Conservation (phyloP, 495 filamentous ascomycete genomes). For the Parathielavia appendiculata region DNA sequence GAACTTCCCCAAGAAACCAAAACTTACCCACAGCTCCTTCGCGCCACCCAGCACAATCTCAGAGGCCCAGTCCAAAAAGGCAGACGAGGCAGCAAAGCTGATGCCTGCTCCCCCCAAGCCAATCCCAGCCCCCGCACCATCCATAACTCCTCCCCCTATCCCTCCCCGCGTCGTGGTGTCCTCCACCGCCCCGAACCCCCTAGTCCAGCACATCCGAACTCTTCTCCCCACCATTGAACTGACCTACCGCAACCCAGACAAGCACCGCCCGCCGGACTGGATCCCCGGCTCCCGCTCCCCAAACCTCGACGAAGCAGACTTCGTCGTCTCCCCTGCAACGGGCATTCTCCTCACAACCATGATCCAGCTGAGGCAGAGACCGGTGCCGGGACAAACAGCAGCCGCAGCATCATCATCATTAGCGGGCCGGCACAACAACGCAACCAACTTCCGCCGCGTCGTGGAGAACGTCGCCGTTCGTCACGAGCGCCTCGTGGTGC, state of each 20-base stretch:
- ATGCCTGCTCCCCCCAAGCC: slow-evolving; percentile 20
- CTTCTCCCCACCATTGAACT: slow-evolving; percentile 50
- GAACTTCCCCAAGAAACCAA: slow-evolving; percentile 32
- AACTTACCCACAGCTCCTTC: slow-evolving; percentile 27
- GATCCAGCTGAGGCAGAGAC: slow-evolving; percentile 66
- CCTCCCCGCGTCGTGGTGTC: slow-evolving; percentile 47
- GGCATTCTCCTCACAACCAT: slow-evolving; percentile 68
- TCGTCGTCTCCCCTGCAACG: slow-evolving; percentile 64
- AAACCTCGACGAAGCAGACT: slow-evolving; percentile 61
- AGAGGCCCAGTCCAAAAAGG: neutral
- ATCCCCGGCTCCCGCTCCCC: slow-evolving; percentile 30
- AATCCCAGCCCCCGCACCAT: slow-evolving; percentile 23
- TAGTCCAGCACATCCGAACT: slow-evolving; percentile 45
- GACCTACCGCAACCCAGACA: slow-evolving; percentile 55
- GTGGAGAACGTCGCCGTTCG: slow-evolving; percentile 51
- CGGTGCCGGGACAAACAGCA: slow-evolving; percentile 51
- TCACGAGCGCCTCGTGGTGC: slow-evolving; percentile 67
- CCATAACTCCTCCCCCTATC: slow-evolving; percentile 18
- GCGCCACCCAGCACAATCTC: neutral
- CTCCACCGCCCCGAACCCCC: slow-evolving; percentile 39
- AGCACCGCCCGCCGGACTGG: slow-evolving; percentile 36
- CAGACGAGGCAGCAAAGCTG: neutral
- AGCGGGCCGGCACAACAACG: neutral
- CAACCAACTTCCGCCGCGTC: slow-evolving; percentile 49
- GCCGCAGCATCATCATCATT: slow-evolving; percentile 11